These are phyloP conservation scores for Eimeria sp. DNA, from an alignment of 169 alveolate species.

Conservation along the genomic window DNA sequence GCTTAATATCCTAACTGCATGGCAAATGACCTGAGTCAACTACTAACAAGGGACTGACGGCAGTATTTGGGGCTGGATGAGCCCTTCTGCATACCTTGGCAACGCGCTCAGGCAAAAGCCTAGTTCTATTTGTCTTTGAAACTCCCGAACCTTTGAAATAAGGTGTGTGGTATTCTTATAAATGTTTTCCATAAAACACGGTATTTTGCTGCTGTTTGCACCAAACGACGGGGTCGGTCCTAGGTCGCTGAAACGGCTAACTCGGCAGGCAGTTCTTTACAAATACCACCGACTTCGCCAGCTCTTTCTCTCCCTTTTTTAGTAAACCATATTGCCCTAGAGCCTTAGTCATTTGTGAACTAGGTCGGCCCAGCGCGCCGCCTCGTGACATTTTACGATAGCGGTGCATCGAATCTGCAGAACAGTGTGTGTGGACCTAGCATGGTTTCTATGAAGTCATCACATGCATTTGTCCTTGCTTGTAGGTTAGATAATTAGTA, in stretches of 20 bases:
- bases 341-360: neutral
- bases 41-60: slow-evolving; percentile 30
- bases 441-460: neutral
- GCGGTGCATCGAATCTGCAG: neutral
- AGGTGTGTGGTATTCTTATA: neutral
- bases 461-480: neutral
- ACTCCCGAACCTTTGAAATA: neutral
- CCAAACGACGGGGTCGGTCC: neutral
- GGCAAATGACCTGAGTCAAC: neutral
- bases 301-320: neutral
- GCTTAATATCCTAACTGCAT: slow-evolving; percentile 36
- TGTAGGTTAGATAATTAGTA: too few relatives aligned
- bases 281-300: neutral
- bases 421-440: neutral
- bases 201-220: neutral
- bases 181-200: neutral
- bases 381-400: neutral
- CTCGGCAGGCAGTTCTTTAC: neutral
- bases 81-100: slow-evolving; percentile 4
- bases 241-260: neutral
- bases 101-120: neutral
- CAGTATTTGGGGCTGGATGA: slow-evolving; percentile 47
- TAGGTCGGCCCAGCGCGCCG: neutral
- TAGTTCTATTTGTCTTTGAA: neutral
- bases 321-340: neutral